Percentiles rank a stretch among this genome's conserved stretches.
Evolutionary conservation across 805 yeast genomes (phyloP).

Genomic region (Schizosaccharomyces japonicus): DNA sequence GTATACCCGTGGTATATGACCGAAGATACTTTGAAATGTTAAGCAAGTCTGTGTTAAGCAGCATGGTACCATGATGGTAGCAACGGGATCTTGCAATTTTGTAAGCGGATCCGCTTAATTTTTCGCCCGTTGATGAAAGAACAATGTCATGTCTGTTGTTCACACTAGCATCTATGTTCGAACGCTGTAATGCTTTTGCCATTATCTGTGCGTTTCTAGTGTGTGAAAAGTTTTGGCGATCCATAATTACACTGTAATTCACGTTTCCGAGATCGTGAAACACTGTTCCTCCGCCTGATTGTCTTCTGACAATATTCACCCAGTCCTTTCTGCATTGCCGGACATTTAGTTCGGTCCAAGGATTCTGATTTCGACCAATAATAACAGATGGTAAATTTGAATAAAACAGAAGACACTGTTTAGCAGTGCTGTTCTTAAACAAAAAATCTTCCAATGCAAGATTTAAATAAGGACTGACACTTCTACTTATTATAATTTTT

Average conservation of each 20-base stretch:
- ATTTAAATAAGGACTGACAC: constrained; percentile 47
- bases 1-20: constrained; percentile 20
- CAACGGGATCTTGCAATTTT: constrained; percentile 61
- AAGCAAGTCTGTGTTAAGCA: constrained; percentile 41
- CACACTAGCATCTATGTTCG: constrained; percentile 20
- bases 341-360: constrained; percentile 66
- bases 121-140: constrained; percentile 20
- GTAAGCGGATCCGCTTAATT: constrained; percentile 83
- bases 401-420: constrained; percentile 44
- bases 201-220: constrained; percentile 30
- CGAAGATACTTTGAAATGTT: constrained; percentile 35
- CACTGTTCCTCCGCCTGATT: constrained; percentile 91
- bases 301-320: constrained; percentile 40
- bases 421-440: constrained; percentile 35
- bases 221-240: constrained; percentile 36
- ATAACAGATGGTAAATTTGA: constrained; percentile 70
- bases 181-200: constrained; percentile 18
- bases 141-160: constrained; percentile 67
- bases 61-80: constrained; percentile 92
- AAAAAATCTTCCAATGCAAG: constrained; percentile 63
- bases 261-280: constrained; percentile 81
- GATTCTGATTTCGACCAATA: constrained; percentile 86
- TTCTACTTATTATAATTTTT: constrained; percentile 31
- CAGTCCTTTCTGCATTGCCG: constrained; percentile 15
- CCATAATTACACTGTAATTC: constrained; percentile 60